Evolutionary conservation across 2,329 filamentous ascomycete genomes (phyloP).

Genomic region (Tympanopsis confertula): DNA sequence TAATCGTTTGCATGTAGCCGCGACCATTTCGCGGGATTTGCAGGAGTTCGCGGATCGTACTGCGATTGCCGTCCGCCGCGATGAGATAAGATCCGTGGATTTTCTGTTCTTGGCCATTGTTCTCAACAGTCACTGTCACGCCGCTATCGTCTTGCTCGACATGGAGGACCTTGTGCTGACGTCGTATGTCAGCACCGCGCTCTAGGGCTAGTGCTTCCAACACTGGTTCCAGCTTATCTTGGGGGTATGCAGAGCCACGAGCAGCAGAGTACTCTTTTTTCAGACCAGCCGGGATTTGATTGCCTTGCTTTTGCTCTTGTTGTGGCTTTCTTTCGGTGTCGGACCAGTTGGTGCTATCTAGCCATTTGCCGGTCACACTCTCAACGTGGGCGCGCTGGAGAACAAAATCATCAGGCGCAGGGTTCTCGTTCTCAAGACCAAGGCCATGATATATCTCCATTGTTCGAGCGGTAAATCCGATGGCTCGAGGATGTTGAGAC

Average conservation of each 20-base stretch:
- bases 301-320: too few relatives aligned
- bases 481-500: background rate
- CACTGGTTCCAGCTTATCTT: background rate
- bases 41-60: background rate
- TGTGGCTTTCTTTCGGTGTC: too few relatives aligned
- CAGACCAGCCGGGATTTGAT: background rate
- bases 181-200: background rate
- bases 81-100: conserved; percentile 15
- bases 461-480: background rate
- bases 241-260: background rate
- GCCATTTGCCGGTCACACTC: background rate
- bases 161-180: background rate
- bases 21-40: background rate
- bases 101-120: background rate
- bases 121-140: conserved; percentile 1
- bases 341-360: background rate
- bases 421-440: background rate
- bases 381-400: background rate
- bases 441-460: background rate
- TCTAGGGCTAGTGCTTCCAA: background rate
- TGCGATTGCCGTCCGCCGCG: background rate
- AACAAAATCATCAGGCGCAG: background rate
- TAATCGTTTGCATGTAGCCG: background rate
- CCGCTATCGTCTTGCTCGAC: background rate
- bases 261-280: background rate